Evolutionary conservation across 495 filamentous ascomycete species (phyloP).

Genomic region (Neurospora terricola): DNA sequence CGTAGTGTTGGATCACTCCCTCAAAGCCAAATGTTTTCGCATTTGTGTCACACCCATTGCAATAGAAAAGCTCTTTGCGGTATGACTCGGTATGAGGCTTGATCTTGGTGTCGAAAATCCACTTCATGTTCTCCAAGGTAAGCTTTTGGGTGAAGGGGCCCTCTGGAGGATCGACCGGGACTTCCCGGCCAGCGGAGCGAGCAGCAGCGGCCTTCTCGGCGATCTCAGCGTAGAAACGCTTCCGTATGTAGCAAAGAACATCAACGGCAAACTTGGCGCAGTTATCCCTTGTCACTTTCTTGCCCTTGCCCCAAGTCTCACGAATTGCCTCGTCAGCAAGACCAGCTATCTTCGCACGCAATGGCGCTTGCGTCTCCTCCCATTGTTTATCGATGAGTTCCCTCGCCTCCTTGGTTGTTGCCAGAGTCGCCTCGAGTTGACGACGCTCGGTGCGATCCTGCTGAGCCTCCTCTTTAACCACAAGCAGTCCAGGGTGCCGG

Average conservation of each 20-base stretch:
- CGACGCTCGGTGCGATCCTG: slow-evolving; percentile 22
- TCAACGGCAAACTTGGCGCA: slow-evolving; percentile 56
- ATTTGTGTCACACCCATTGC: slow-evolving; percentile 54
- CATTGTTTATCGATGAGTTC: slow-evolving; percentile 53
- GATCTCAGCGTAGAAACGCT: slow-evolving; percentile 50
- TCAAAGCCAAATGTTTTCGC: slow-evolving; percentile 62
- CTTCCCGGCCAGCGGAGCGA: slow-evolving; percentile 30
- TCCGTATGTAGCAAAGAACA: slow-evolving; percentile 51
- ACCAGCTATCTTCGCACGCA: slow-evolving; percentile 47
- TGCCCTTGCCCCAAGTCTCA: slow-evolving; percentile 46
- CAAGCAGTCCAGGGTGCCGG: slow-evolving; percentile 34
- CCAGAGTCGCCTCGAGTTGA: slow-evolving; percentile 16
- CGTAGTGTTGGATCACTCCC: slow-evolving; percentile 69
- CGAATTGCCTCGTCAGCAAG: slow-evolving; percentile 57
- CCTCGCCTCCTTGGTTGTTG: slow-evolving; percentile 43
- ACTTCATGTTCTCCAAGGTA: slow-evolving; percentile 78
- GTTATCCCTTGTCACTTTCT: slow-evolving; percentile 45
- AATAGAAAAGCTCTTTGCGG: slow-evolving; percentile 63
- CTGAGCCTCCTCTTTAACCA: slow-evolving; percentile 29
- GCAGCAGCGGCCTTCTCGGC: slow-evolving; percentile 37
- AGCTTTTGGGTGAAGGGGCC: slow-evolving; percentile 47
- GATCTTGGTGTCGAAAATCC: slow-evolving; percentile 67
- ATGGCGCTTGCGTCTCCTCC: slow-evolving; percentile 55
- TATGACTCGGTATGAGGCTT: slow-evolving; percentile 51
- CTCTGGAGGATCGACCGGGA: slow-evolving; percentile 36